phyloP scores from a whole-genome alignment of 805 yeast genomes.

The Candida pini region DNA sequence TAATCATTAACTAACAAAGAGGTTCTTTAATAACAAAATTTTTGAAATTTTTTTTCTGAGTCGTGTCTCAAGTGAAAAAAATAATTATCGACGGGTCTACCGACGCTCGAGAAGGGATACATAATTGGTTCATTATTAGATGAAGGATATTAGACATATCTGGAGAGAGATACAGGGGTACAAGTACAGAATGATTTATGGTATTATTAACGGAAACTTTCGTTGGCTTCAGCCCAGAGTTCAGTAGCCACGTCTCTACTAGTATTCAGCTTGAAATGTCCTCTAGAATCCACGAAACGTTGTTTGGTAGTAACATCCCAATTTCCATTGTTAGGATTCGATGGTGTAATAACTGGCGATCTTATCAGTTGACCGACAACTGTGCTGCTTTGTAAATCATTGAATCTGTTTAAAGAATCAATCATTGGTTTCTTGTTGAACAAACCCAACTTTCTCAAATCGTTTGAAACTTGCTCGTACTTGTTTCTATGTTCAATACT shows the following conservation, averaged over 20 bases:
- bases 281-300: conserved; percentile 8
- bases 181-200: too few species aligned
- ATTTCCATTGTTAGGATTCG: not conserved
- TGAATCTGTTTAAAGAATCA: conserved; percentile 10
- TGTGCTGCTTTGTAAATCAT: conserved; percentile 2
- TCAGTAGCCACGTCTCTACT: conserved; percentile 9
- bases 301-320: not conserved
- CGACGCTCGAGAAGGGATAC: too few species aligned
- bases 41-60: too few species aligned
- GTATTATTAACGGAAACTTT: conserved; percentile 3
- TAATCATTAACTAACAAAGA: too few species aligned
- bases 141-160: too few species aligned
- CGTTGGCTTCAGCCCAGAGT: conserved; percentile 12
- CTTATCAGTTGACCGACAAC: not conserved
- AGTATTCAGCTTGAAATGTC: conserved; percentile 8
- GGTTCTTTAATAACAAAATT: too few species aligned
- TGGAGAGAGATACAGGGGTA: too few species aligned
- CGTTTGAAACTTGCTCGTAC: conserved; percentile 25
- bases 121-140: too few species aligned
- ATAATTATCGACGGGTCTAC: too few species aligned
- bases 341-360: not conserved
- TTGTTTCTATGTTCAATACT: conserved; percentile 22
- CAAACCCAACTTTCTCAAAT: conserved; percentile 23
- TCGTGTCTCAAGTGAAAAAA: too few species aligned
- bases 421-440: conserved; percentile 24